Evolutionary conservation across 2,329 filamentous ascomycete species (phyloP), one percentile per base, ranked within the genome.

Genomic region (Talaromyces sp.): DNA sequence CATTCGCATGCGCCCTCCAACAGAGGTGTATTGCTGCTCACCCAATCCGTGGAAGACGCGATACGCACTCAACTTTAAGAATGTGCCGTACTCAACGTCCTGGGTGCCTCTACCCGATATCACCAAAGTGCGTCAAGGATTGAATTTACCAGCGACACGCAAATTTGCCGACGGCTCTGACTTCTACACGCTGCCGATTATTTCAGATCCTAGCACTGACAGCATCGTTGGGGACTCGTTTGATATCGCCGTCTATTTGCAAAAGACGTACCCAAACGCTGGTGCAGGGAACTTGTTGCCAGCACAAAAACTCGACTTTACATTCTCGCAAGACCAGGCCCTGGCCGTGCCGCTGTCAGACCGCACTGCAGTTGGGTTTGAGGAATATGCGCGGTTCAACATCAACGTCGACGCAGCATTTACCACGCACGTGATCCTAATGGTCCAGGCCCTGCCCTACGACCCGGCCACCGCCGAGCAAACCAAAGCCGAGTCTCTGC

Each of bases 221-320:
- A 61, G 70, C 0, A 56, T 75, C 0, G 59, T 88, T 2, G 86
- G 86, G 5, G 86, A 89, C 72, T 84, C 85, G 2, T 86, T 87
- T 66, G 86, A 88, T 57, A 88, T 88, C 62, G 86, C 86, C 7
- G 71, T 80, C 27, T 83, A 87, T 65, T 76, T 88, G 1, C 79
- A 88, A 26, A 71, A 77, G 1, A 76, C 69, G 0, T 85, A 83
- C 58, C 82, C 83, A 0, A 60, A 70, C 31, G 69, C 77, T 0
- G 79, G 79, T 1, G 73, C 67, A 1, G 77, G 78, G 0, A 69
- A 77, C 52, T 74, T 88, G 2, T 83, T 87, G 65, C 80, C 80
- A 0, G 54, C 69, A 0, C 68, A 72, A 52, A 70, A 63, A 7
- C 72, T 83, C 17, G 77, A 80, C 57, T 78, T 70, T 63, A 59